Evolutionary conservation across 2,329 filamentous ascomycete species (phyloP).

Genomic region (Rhynchosporium agropyri): DNA sequence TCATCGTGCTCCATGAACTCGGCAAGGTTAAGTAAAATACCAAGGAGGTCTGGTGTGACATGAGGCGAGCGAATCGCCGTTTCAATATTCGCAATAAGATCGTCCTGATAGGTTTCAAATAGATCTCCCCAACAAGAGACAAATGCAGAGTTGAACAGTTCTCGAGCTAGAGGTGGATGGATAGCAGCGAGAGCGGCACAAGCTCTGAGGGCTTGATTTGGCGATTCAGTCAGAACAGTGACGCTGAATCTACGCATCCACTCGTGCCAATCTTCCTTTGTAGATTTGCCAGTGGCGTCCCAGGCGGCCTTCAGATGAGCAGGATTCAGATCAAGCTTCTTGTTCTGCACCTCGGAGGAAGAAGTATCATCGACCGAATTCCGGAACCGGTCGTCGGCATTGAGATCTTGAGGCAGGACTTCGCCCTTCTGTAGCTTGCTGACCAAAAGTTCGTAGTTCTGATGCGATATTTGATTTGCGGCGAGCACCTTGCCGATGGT

Average conservation of each 20-base stretch:
- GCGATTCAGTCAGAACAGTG: conserved; percentile 90
- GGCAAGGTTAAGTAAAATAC: conserved; percentile 90
- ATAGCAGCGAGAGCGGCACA: conserved; percentile 90
- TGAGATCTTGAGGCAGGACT: conserved; percentile 90
- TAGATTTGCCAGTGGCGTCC: conserved; percentile 96
- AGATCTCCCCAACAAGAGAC: conserved; percentile 99
- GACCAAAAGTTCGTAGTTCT: conserved; percentile 90
- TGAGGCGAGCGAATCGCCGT: conserved; percentile 93
- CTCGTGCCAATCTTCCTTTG: conserved; percentile 98
- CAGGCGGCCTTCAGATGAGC: conserved; percentile 96
- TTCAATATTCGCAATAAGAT: conserved; percentile 93
- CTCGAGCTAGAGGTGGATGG: conserved; percentile 87
- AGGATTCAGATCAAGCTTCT: conserved; percentile 96
- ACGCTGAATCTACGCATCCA: conserved; percentile 98
- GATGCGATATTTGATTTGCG: conserved; percentile 79
- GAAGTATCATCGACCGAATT: conserved; percentile 78
- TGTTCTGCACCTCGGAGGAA: conserved; percentile 81
- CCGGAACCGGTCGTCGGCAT: conserved; percentile 78
- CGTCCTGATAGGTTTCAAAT: conserved; percentile 95
- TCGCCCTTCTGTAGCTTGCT: conserved; percentile 94
- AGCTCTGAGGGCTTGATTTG: conserved; percentile 90
- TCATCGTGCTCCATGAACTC: conserved; percentile 99
- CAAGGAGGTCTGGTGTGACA: conserved; percentile 92
- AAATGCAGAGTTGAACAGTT: conserved; percentile 98
- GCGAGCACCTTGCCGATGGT: conserved; percentile 88